These are phyloP conservation scores for Fusarium odoratissimum DNA, from an alignment of 2,329 filamentous ascomycete genomes.

Conservation along the genomic window DNA sequence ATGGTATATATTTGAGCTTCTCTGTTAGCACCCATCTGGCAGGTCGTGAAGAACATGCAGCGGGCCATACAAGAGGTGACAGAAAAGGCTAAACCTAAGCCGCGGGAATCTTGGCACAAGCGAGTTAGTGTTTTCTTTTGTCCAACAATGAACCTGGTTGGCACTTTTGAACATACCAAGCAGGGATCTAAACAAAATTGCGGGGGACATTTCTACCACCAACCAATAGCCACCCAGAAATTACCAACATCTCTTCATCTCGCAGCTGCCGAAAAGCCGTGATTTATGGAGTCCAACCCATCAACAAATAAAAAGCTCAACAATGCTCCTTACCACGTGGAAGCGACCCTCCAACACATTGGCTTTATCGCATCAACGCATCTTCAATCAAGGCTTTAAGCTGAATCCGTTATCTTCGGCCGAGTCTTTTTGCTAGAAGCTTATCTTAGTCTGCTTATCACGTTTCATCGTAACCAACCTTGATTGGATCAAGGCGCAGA, in stretches of 20 bases:
- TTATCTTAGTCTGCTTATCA: neutral
- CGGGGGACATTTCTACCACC: neutral
- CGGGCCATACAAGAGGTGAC: neutral
- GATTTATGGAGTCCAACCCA: neutral
- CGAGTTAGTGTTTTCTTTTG: neutral
- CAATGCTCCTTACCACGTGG: neutral
- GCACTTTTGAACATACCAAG: neutral
- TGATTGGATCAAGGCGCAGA: neutral
- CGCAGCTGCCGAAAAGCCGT: neutral
- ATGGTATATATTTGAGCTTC: too few species aligned
- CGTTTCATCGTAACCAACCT: neutral
- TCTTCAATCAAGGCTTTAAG: neutral
- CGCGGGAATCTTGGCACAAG: fast-evolving
- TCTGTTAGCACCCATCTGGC: too few species aligned
- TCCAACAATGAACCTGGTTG: neutral
- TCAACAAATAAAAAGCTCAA: neutral
- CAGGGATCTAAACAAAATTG: neutral
- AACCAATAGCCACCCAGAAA: neutral
- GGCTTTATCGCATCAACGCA: neutral
- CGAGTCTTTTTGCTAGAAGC: neutral
- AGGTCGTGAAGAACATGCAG: neutral
- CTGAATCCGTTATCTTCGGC: neutral
- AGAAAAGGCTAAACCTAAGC: fast-evolving
- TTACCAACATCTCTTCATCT: neutral
- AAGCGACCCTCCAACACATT: neutral